A percentile compares a stretch with the other conserved stretches of the same genome.
phyloP scores from a whole-genome alignment of 306 rosid species.

The Dryas octopetala region DNA sequence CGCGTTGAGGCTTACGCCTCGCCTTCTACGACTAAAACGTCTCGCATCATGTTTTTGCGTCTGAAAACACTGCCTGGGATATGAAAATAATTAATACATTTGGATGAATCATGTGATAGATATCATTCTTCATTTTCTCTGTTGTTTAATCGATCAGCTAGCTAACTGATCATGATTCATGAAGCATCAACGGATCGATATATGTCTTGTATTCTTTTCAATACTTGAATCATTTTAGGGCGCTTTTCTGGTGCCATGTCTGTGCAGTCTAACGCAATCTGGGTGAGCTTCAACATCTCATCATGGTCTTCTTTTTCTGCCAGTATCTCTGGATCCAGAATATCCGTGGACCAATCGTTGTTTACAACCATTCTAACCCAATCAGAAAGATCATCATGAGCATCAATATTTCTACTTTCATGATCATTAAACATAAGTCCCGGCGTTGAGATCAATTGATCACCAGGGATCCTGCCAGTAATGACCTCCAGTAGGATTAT shows the following conservation, averaged over 20 bases:
- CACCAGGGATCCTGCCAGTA: slow-evolving; percentile 69
- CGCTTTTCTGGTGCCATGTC: slow-evolving; percentile 48
- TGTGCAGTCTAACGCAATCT: slow-evolving; percentile 64
- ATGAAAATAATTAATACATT: too few relatives aligned
- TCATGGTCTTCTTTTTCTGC: slow-evolving; percentile 60
- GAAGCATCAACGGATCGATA: not conserved
- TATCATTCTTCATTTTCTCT: too few relatives aligned
- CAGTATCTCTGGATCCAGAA: slow-evolving; percentile 56
- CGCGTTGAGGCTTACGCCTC: too few relatives aligned
- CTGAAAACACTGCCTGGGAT: too few relatives aligned
- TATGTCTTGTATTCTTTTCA: slow-evolving; percentile 42
- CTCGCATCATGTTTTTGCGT: too few relatives aligned
- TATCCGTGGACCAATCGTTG: slow-evolving; percentile 75
- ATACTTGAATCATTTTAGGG: slow-evolving; percentile 56
- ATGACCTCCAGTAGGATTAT: slow-evolving; percentile 63
- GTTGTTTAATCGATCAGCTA: too few relatives aligned
- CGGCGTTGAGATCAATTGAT: slow-evolving; percentile 12
- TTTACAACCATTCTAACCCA: slow-evolving; percentile 71
- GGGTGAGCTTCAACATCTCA: slow-evolving; percentile 64
- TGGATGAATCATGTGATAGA: too few relatives aligned
- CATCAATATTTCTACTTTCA: not conserved
- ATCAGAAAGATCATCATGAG: slow-evolving; percentile 51
- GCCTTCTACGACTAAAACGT: too few relatives aligned
- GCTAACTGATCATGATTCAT: too few relatives aligned
- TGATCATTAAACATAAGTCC: not conserved